phyloP scores from a whole-genome alignment of 345 rosid genomes.

The Citrus trifoliata region DNA sequence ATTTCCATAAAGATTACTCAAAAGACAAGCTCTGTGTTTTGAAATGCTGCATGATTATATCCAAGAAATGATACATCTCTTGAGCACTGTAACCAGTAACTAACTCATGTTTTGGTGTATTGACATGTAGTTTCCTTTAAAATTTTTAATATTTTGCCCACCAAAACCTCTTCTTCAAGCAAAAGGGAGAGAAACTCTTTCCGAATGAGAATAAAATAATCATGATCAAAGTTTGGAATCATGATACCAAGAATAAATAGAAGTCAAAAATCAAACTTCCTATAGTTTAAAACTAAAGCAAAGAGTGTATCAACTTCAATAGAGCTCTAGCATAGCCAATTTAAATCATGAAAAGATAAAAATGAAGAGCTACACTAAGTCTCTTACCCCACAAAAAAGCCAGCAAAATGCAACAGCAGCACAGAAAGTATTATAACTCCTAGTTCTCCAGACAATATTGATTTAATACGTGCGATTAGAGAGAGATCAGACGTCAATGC shows the following conservation, averaged over 20 bases:
- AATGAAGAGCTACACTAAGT: not conserved
- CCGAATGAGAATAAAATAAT: not conserved
- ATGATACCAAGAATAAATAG: not conserved
- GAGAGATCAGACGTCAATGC: slow-evolving; percentile 36
- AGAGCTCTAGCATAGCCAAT: not conserved
- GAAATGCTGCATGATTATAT: not conserved
- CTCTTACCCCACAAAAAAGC: slow-evolving; percentile 62
- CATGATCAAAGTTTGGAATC: no score
- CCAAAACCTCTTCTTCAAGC: not conserved
- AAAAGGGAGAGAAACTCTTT: no score
- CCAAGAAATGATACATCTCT: not conserved
- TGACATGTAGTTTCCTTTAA: not conserved
- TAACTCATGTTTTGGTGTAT: not conserved
- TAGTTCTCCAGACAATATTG: slow-evolving; percentile 46
- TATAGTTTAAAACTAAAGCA: not conserved
- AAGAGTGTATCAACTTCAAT: not conserved
- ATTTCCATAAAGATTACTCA: not conserved
- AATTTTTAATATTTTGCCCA: not conserved
- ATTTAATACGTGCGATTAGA: slow-evolving; percentile 20
- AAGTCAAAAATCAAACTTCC: not conserved
- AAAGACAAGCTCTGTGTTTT: not conserved
- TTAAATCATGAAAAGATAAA: not conserved
- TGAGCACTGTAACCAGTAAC: not conserved
- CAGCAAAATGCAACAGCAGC: slow-evolving; percentile 49
- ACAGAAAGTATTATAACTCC: slow-evolving; percentile 46